phyloP scores from a whole-genome alignment of 225 moss, liverwort and hornwort genomes.

The Ulota crispa region DNA sequence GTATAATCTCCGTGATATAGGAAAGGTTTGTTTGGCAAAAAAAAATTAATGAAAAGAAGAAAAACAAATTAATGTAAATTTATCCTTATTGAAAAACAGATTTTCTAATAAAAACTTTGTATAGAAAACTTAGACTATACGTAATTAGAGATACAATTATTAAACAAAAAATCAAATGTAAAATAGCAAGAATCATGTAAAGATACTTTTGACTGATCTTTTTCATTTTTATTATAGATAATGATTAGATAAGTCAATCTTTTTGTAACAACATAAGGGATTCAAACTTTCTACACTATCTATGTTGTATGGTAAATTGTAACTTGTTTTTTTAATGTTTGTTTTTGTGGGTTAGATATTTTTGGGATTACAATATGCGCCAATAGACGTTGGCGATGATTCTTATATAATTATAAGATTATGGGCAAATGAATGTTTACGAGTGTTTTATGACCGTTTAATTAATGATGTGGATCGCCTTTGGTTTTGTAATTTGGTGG shows the following conservation, averaged over 20 bases:
- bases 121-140: too few species aligned
- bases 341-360: conserved; percentile 46
- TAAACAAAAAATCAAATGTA: accelerated
- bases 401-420: conserved; percentile 69
- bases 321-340: too few species aligned
- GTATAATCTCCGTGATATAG: conserved; percentile 74
- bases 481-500: conserved; percentile 84
- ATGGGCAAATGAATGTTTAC: conserved; percentile 84
- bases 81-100: too few species aligned
- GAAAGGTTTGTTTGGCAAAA: conserved; percentile 65
- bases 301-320: too few species aligned
- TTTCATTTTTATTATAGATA: too few species aligned
- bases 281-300: background rate
- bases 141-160: too few species aligned
- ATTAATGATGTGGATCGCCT: conserved; percentile 70
- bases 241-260: too few species aligned
- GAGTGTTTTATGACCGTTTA: conserved; percentile 88
- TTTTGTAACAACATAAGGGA: background rate
- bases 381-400: conserved; percentile 75
- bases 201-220: too few species aligned
- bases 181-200: background rate
- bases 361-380: conserved; percentile 82
- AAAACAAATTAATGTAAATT: too few species aligned
- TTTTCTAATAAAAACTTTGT: too few species aligned
- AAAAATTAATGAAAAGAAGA: too few species aligned